Evolutionary conservation across 2,329 filamentous ascomycete genomes (phyloP), one percentile per base, ranked within the genome.

Genomic region (Curvularia lunata): DNA sequence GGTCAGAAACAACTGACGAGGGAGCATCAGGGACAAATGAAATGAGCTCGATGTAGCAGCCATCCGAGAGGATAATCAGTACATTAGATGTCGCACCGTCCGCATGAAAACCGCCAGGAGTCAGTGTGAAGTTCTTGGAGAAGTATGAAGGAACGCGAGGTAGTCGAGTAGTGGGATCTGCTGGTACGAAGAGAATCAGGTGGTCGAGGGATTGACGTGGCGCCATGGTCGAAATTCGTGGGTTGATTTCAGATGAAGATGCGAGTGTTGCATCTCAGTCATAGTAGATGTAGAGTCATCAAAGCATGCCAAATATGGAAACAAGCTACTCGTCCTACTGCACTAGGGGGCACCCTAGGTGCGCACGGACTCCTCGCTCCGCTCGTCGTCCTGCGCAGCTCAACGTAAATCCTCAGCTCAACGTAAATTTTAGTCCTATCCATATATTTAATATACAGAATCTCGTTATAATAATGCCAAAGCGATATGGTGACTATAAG

Each of bases 41-140:
- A 58, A 89, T 87, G 49, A 90, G 77, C 68, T 91, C 88, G 52
- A 91, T 77, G 74, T 90, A 90, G 21, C 82, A 83, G 28, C 88
- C 88, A 64, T 90, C 87, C 25, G 78, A 67, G 58, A 91, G 83
- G 13, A 88, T 75, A 19, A 89, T 82, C 18, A 90, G 82, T 42
- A 82, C 83, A 75, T 90, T 90, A 82, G 83, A 1, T 83, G 90
- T 63, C 78, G 70, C 78, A 13, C 83, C 83, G 61, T 87, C 87
- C 8, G 85, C 83, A 66, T 90, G 87, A 16, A 76, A 79, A 34
- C 88, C 88, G 52, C 88, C 88, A 2, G 84, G 80, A 30, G 83
- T 81, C 52, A 90, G 75, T 47, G 80, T 83, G 75, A 90, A 88
- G 48, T 82, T 77, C 5, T 81, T 69, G 2, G 79, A 78, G 34